Evolutionary conservation across 1,284 basidiomycete species (phyloP), one percentile per base, ranked within the genome.

Genomic region (Tremellales sp.): DNA sequence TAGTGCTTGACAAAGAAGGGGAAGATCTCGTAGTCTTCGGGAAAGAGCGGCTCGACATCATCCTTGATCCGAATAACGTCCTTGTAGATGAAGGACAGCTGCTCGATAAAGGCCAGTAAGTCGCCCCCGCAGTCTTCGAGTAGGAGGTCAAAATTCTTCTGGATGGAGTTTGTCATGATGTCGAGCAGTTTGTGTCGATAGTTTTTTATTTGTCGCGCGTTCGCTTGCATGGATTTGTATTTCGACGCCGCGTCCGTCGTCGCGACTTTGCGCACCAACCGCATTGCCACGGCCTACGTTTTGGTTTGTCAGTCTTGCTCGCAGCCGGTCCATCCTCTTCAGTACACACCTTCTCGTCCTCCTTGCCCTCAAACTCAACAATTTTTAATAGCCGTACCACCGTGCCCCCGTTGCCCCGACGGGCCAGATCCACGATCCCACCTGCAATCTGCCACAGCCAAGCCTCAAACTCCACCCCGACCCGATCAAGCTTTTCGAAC

Each of bases 381-480:
- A 98, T 89, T 76, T 97, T 97, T 65, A 93, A 75, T 43, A 98
- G 73, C 60, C 87, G 86, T 42, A 98, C 91, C 9, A 97, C 81
- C 14, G 94, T 91, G 25, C 85, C 83, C 0, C 82, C 78, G 65
- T 91, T 77, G 0, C 88, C 90, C 3, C 82, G 82, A 33, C 90
- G 79, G 2, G 86, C 83, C 32, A 98, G 79, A 28, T 85, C 83
- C 18, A 98, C 76, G 8, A 94, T 76, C 55, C 87, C 86, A 39
- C 77, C 77, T 0, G 85, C 86, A 19, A 98, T 76, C 45, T 81
- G 81, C 56, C 88, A 77, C 47, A 97, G 79, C 73, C 97, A 91
- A 33, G 81, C 79, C 64, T 98, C 92, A 66, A 98, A 99, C 5
- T 81, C 81, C 26, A 81, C 75, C 33, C 91, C 85, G 40, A 94